Percentiles rank a stretch among this genome's conserved stretches.
Conservation (phyloP, 73 alveolate species). For the Tetrahymena thermophila region DNA sequence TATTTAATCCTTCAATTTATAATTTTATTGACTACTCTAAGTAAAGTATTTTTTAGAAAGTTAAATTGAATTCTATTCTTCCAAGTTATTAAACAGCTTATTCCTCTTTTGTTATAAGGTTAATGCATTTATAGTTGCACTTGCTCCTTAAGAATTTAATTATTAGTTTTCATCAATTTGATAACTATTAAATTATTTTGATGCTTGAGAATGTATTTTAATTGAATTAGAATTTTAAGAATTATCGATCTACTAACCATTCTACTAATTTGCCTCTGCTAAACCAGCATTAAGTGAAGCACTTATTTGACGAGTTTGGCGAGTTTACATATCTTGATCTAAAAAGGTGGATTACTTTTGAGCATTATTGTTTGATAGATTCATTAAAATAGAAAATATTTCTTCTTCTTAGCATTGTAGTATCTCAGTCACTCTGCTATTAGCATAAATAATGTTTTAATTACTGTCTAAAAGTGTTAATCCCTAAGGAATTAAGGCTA, state of each 20-base stretch:
- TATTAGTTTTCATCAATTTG: neutral
- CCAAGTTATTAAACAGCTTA: neutral
- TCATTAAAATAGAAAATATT: neutral
- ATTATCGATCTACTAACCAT: neutral
- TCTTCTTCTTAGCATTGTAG: neutral
- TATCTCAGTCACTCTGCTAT: neutral
- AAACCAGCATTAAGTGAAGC: neutral
- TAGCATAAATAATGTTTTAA: neutral
- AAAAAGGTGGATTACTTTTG: neutral
- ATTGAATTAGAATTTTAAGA: neutral
- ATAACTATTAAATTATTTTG: neutral
- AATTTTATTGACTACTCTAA: neutral
- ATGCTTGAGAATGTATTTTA: neutral
- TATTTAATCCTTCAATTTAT: neutral
- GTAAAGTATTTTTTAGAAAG: neutral
- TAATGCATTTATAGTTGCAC: neutral
- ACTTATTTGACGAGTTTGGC: neutral
- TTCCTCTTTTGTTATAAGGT: neutral
- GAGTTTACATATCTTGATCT: neutral
- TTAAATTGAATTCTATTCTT: neutral
- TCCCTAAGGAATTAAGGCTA: neutral
- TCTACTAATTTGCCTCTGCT: neutral
- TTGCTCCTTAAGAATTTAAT: neutral
- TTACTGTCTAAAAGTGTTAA: neutral
- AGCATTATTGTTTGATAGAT: neutral